Percentiles rank a stretch among this genome's conserved stretches.
Evolutionary conservation across 495 filamentous ascomycete species (phyloP).

Genomic region (Haplographium delicatum): DNA sequence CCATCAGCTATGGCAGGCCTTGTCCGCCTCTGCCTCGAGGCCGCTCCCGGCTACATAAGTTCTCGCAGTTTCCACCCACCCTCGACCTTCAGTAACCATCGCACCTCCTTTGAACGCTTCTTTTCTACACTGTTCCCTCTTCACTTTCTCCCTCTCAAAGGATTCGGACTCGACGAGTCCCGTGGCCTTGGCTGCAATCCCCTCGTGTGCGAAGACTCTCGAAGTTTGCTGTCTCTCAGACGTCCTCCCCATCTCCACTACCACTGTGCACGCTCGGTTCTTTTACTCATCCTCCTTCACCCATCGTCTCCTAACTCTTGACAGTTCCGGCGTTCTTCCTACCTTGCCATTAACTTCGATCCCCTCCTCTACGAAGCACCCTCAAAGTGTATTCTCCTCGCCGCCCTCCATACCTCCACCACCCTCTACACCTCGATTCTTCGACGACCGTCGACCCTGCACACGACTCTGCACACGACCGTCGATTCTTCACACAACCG

Average conservation of each 20-base stretch:
- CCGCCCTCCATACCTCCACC: constrained; percentile 5
- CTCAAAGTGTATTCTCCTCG: constrained; percentile 6
- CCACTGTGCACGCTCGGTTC: constrained; percentile 1
- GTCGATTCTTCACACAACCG: constrained; percentile 3
- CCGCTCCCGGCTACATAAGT: constrained; percentile 5
- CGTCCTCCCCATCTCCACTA: not conserved
- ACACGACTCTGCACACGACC: constrained; percentile 2
- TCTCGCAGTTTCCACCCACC: constrained; percentile 1
- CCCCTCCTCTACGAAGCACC: constrained; percentile 7
- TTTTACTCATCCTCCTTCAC: not conserved
- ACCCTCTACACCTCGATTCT: constrained; percentile 3
- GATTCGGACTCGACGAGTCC: constrained; percentile 6
- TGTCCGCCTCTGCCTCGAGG: not conserved
- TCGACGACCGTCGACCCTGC: constrained; percentile 2
- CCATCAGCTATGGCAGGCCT: not conserved
- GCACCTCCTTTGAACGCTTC: constrained; percentile 8
- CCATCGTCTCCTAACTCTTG: constrained; percentile 4
- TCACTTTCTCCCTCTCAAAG: not conserved
- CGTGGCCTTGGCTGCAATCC: not conserved
- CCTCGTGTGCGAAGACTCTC: not conserved
- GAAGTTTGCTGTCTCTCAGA: constrained; percentile 1
- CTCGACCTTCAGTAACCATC: constrained; percentile 1
- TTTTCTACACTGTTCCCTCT: constrained; percentile 9
- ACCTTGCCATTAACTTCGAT: constrained; percentile 1
- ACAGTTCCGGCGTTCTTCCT: constrained; percentile 6